phyloP scores from a whole-genome alignment of 768 basidiomycete genomes.

The Boletus tylopilopsis region DNA sequence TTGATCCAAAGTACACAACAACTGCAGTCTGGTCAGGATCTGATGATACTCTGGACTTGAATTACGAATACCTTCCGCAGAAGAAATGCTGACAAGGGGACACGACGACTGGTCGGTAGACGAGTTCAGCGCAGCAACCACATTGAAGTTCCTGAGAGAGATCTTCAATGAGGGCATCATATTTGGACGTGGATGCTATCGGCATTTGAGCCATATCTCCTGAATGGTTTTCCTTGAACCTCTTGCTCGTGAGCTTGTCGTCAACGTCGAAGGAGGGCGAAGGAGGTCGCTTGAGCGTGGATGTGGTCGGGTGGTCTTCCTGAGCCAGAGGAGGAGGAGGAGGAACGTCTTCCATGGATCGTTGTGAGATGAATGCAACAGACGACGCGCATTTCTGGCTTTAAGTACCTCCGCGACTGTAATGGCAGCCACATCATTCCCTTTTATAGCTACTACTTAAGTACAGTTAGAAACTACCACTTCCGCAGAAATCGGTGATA shows the following conservation, averaged over 20 bases:
- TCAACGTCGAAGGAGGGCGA: constrained; percentile 55
- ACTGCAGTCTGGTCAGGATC: constrained; percentile 51
- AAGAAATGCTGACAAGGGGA: constrained; percentile 88
- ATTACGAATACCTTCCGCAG: constrained; percentile 70
- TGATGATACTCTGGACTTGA: neutral
- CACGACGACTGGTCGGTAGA: constrained; percentile 79
- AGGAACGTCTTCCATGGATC: constrained; percentile 17
- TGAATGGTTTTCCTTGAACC: constrained; percentile 48
- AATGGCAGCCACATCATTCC: constrained; percentile 25
- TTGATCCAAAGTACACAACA: constrained; percentile 82
- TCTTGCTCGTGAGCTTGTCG: constrained; percentile 52
- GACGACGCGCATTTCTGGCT: constrained; percentile 14
- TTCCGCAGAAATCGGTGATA: constrained; percentile 30
- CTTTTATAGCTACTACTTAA: no score
- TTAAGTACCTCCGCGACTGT: constrained; percentile 20
- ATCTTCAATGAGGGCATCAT: constrained; percentile 48
- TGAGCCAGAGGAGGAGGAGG: constrained; percentile 4
- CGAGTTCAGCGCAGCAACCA: constrained; percentile 79
- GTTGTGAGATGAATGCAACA: constrained; percentile 14
- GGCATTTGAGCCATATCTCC: constrained; percentile 13
- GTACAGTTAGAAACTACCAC: constrained; percentile 1
- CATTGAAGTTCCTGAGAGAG: constrained; percentile 76
- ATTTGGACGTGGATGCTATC: constrained; percentile 20
- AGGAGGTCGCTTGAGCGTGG: constrained; percentile 54
- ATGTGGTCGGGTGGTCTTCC: constrained; percentile 15